These are phyloP conservation scores for Termitomyces sp. DNA, from an alignment of 768 basidiomycete species.

Conservation along the genomic window DNA sequence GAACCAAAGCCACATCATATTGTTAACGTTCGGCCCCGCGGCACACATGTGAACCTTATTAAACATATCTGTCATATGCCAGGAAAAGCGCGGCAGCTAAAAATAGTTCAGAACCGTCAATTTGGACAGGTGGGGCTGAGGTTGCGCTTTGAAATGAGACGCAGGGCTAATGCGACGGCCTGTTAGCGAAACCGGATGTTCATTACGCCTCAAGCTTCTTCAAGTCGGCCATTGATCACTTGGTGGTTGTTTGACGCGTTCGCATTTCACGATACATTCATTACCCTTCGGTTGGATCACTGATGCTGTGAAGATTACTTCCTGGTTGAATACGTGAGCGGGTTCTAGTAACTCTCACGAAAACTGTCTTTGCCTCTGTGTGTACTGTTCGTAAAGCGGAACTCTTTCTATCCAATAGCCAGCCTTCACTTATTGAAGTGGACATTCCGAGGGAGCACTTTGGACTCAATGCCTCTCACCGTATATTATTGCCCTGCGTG, in stretches of 20 bases:
- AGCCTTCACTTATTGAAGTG: slow-evolving; percentile 7
- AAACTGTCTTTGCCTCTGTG: background rate
- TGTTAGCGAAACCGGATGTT: background rate
- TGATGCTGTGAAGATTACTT: slow-evolving; percentile 3
- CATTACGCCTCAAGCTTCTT: background rate
- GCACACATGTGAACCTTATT: background rate
- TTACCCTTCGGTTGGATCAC: background rate
- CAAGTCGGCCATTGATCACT: background rate
- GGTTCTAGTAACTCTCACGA: slow-evolving; percentile 6
- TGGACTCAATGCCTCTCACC: slow-evolving; percentile 6
- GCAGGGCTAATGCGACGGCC: background rate
- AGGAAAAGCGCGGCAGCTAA: background rate
- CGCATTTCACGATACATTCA: background rate
- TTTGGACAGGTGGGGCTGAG: too few species aligned
- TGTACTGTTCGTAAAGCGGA: background rate
- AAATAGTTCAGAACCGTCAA: background rate
- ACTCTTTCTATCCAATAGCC: slow-evolving; percentile 7
- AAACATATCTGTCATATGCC: background rate
- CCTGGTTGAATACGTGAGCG: background rate
- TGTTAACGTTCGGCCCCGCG: background rate
- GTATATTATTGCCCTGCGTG: background rate
- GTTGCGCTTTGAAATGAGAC: background rate
- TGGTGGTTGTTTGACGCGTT: background rate
- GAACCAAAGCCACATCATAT: background rate
- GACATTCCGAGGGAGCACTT: background rate